Evolutionary conservation across 2,329 filamentous ascomycete species (phyloP), one percentile per base, ranked within the genome.

Genomic region (Lachnellula willkommii): DNA sequence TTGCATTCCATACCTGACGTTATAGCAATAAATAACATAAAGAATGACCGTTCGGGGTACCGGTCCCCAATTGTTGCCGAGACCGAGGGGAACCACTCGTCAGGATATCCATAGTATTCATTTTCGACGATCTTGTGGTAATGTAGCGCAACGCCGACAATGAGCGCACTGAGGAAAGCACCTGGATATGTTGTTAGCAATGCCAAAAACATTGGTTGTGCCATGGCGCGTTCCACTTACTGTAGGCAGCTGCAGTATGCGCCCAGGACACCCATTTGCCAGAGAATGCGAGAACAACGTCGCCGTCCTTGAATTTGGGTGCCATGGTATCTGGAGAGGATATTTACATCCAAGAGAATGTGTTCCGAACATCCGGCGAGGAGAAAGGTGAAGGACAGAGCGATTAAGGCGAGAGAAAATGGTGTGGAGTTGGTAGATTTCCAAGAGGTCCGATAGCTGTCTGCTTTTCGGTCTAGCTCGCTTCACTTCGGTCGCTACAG

Each of bases 121-220:
- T 99, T 99, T 74, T 96, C 80, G 54, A 99, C 94, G 65, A 99
- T 99, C 77, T 99, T 99, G 69, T 88, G 83, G 75, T 94, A 97
- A 75, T 99, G 94, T 49, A 99, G 80, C 54, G 79, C 81, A 54
- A 86, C 77, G 63, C 93, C 93, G 59, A 95, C 85, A 54, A 93
- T 71, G 63, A 97, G 78, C 57, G 93, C 93, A 70, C 90, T 90
- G 61, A 95, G 62, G 70, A 97, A 97, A 55, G 93, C 92, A 68
- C 81, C 87, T 90, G 65, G 47, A 39, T 14, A 17, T 40, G 55
- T 45, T 37, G 56, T 68, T 40, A 68, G 60, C 52, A 61, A 48
- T 52, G 37, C 28, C n/a, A 49, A 20, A 43, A 9, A 4, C n/a
- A 17, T 36, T n/a, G 17, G 40, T 17, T 14, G 35, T 24, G 37